A percentile compares a stretch with the other conserved stretches of the same genome.
These are phyloP conservation scores for Sporothrix schenckii DNA, from an alignment of 2,329 filamentous ascomycete species.

Conservation along the genomic window DNA sequence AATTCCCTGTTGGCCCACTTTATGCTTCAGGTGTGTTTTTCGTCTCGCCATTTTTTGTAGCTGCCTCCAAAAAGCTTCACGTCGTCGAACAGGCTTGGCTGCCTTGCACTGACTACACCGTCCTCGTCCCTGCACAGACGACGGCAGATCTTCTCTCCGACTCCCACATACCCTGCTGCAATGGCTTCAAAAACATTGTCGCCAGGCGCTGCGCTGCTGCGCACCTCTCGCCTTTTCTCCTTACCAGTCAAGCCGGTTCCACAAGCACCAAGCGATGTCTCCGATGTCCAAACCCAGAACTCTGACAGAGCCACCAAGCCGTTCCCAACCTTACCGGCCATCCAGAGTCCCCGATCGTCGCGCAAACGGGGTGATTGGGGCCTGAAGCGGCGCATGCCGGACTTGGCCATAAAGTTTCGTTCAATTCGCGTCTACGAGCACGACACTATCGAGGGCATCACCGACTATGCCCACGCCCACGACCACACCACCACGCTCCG, in stretches of 20 bases:
- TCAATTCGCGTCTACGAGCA: conserved; percentile 75
- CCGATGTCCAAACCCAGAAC: conserved; percentile 51
- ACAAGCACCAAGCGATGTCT: conserved; percentile 57
- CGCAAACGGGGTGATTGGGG: conserved; percentile 86
- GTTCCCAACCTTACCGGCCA: conserved; percentile 80
- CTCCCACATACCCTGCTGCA: neutral
- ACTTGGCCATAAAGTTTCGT: conserved; percentile 71
- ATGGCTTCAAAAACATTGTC: conserved; percentile 50
- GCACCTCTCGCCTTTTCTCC: conserved; percentile 87
- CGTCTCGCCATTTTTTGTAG: conserved; percentile 17
- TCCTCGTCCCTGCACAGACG: neutral
- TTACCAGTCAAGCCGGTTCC: conserved; percentile 72
- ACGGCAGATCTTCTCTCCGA: neutral
- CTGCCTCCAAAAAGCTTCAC: conserved; percentile 22
- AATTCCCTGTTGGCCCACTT: conserved; percentile 11
- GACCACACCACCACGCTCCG: conserved; percentile 78
- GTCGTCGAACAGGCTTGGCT: neutral
- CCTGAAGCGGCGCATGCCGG: conserved; percentile 79
- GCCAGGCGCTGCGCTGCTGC: conserved; percentile 70
- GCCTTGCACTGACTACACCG: neutral
- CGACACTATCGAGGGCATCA: conserved; percentile 85
- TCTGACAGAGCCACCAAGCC: conserved; percentile 73
- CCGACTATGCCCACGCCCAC: conserved; percentile 80
- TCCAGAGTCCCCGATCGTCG: conserved; percentile 75
- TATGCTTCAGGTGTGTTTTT: conserved; percentile 19